Evolutionary conservation across 768 basidiomycete genomes (phyloP), one percentile per base, ranked within the genome.

Genomic region (Pisolithus orientalis): DNA sequence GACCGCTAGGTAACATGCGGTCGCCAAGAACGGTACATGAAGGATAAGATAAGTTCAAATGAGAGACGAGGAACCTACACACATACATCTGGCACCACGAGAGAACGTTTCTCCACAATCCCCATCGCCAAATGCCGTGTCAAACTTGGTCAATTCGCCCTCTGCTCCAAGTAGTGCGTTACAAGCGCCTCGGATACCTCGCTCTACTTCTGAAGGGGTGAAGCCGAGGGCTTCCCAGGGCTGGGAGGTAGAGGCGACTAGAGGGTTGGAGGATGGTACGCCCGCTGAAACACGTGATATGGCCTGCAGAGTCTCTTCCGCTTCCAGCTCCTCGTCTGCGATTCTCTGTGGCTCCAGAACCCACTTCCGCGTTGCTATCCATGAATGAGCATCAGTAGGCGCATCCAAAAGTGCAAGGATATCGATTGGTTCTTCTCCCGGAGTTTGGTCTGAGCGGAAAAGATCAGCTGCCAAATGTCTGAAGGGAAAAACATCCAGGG

Each of bases 51-150:
- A 40, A 29, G 14, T n/a, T 21, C 31, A 51, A 44, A 39, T 27
- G 14, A 24, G 40, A 42, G 24, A 21, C 17, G n/a, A 42, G 17
- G 21, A 40, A 42, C 40, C 10, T 24, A 42, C 25, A 50, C 31
- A 42, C 40, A 9, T 47, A 70, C 68, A 71, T 65, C 53, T 63
- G 6, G 73, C 73, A 9, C 83, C 82, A 3, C 74, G 67, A 8
- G 76, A 71, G 53, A 83, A 79, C 6, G 81, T 83, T 38, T 76
- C 67, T 8, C 83, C 82, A 44, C 81, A 82, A 60, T 84, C 82
- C 6, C 82, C 83, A 63, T 85, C 83, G 27, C 83, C 82, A 7
- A 79, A 72, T 27, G 83, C 68, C 8, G 80, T 81, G 61, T 85
- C 84, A 59, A 73, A 82, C 32, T 70, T 65, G 4, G 83, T 85